Evolutionary conservation across 202 grass and related monocot species (phyloP).

Genomic region (Zoysia matrella): DNA sequence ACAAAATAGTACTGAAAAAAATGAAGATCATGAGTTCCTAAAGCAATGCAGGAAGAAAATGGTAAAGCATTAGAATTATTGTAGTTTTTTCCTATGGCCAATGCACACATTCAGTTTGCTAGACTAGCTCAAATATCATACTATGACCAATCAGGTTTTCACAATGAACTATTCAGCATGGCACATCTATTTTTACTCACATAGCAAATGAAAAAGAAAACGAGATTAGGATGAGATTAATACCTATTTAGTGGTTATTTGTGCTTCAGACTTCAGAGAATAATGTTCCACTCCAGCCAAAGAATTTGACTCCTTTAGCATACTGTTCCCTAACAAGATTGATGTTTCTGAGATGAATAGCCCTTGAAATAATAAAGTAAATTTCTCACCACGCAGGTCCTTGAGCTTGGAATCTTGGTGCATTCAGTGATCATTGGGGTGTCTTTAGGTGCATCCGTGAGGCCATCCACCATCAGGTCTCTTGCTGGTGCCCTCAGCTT

Average conservation of each 20-base stretch:
- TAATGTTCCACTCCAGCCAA: background rate
- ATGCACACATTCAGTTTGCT: background rate
- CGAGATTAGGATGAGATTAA: background rate
- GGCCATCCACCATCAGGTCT: no score
- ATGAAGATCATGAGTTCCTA: background rate
- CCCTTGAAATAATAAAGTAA: slow-evolving; percentile 7
- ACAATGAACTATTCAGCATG: background rate
- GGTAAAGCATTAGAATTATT: no score
- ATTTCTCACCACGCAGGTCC: no score
- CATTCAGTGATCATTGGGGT: no score
- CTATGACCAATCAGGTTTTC: slow-evolving; percentile 12
- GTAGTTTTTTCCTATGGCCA: background rate
- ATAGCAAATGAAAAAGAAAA: background rate
- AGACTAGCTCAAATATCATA: slow-evolving; percentile 21
- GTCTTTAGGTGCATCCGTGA: no score
- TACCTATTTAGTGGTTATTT: no score
- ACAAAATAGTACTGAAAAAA: slow-evolving; percentile 3
- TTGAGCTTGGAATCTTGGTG: no score
- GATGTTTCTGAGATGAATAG: background rate
- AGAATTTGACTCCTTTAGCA: slow-evolving; percentile 4
- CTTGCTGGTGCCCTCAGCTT: no score
- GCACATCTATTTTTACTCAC: slow-evolving; percentile 6
- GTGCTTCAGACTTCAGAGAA: no score
- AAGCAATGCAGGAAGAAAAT: no score
- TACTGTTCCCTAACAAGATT: slow-evolving; percentile 2